Conservation (phyloP, 2,329 filamentous ascomycete genomes). For the Colletotrichum tabaci region DNA sequence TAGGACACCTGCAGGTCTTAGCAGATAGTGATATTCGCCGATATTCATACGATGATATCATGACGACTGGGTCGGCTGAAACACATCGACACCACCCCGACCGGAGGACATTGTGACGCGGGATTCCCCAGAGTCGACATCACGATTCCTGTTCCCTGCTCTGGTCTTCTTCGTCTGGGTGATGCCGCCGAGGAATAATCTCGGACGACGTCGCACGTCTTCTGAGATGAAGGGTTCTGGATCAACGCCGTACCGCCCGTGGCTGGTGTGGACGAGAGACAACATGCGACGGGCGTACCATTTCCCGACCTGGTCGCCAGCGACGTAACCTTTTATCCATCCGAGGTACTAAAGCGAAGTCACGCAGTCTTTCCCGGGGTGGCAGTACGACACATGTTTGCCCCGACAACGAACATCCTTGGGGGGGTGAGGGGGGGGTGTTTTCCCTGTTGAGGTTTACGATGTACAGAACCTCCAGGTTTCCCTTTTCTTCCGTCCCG, state of each 20-base stretch:
- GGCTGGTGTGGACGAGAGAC: conserved; percentile 38
- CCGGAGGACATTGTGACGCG: conserved; percentile 2
- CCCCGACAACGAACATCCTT: conserved; percentile 26
- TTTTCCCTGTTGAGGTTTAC: background rate
- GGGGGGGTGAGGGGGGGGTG: background rate
- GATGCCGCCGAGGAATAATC: conserved; percentile 1
- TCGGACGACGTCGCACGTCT: conserved; percentile 14
- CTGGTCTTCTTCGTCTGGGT: background rate
- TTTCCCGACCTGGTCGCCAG: conserved; percentile 5
- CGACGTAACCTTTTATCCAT: conserved; percentile 13
- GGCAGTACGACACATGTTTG: conserved; percentile 18
- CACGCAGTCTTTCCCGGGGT: background rate
- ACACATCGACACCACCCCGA: conserved; percentile 9
- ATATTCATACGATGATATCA: conserved; percentile 28
- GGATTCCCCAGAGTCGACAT: conserved; percentile 6
- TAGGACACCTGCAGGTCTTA: conserved; percentile 7
- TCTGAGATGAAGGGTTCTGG: conserved; percentile 32
- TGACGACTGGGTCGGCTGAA: conserved; percentile 25
- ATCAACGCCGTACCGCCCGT: conserved; percentile 21
- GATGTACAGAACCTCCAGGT: background rate
- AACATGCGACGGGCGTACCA: conserved; percentile 27
- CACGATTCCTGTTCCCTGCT: conserved; percentile 15
- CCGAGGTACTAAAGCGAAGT: conserved; percentile 5
- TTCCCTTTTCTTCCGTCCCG: conserved; percentile 17
- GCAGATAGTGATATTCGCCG: conserved; percentile 8